Conservation (phyloP, 345 rosid genomes). For the Kandelia obovata region DNA sequence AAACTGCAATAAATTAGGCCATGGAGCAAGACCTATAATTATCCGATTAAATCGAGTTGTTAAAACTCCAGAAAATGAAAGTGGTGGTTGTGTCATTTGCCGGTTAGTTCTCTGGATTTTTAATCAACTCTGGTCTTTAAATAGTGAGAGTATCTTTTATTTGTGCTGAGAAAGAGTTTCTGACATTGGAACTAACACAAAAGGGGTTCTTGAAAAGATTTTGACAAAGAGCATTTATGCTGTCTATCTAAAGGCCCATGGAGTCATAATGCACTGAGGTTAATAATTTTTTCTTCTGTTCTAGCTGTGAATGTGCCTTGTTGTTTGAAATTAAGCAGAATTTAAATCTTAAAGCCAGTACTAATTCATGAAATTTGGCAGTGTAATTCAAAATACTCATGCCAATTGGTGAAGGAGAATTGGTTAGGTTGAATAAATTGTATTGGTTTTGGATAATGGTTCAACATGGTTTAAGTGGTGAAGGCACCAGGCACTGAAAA, state of each 20-base stretch:
- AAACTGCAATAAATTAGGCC: conserved; percentile 51
- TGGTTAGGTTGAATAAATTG: not conserved
- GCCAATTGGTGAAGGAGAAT: not conserved
- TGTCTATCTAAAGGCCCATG: too few species aligned
- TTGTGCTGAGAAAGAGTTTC: too few species aligned
- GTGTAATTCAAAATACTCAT: too few species aligned
- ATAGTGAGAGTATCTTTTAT: not conserved
- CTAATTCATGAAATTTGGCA: too few species aligned
- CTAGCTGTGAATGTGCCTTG: too few species aligned
- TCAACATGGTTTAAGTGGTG: not conserved
- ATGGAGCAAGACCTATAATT: conserved; percentile 49
- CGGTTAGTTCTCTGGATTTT: conserved; percentile 46
- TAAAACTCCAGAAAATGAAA: conserved; percentile 67
- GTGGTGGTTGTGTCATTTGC: conserved; percentile 94
- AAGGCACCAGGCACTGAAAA: not conserved
- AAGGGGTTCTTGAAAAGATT: too few species aligned
- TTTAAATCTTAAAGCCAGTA: too few species aligned
- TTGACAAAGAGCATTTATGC: too few species aligned
- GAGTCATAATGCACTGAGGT: too few species aligned
- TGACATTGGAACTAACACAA: too few species aligned
- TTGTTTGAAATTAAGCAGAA: too few species aligned
- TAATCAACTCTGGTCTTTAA: not conserved
- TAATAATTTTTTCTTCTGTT: too few species aligned
- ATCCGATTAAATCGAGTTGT: conserved; percentile 63
- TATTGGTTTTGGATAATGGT: not conserved